Evolutionary conservation across 257 asterid genomes (phyloP).

Genomic region (Buddleja alternifolia): DNA sequence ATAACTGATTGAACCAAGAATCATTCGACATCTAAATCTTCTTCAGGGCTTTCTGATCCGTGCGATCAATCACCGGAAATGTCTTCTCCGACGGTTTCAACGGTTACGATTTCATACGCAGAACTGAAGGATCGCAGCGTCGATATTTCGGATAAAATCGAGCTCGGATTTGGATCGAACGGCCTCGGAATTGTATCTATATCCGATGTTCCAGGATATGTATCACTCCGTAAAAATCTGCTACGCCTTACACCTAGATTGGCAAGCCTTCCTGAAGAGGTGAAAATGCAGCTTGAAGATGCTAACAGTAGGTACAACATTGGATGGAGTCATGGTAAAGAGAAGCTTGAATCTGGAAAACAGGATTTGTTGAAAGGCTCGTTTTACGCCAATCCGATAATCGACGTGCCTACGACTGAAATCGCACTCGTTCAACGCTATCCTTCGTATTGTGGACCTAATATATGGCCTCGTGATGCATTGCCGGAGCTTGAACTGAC

Average conservation of each 20-base stretch:
- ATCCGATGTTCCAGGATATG: conserved; percentile 83
- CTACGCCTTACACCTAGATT: conserved; percentile 84
- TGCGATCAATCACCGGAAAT: too few species aligned
- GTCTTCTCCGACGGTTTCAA: too few species aligned
- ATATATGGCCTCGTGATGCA: conserved; percentile 76
- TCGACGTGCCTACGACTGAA: conserved; percentile 70
- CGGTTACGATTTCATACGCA: too few species aligned
- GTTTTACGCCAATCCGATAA: conserved; percentile 82
- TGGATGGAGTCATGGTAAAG: conserved; percentile 99
- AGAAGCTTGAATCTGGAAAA: conserved; percentile 90
- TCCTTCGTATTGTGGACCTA: conserved; percentile 86
- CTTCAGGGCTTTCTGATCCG: too few species aligned
- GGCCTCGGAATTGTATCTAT: conserved; percentile 84
- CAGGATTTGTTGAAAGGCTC: conserved; percentile 91
- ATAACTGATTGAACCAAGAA: too few species aligned
- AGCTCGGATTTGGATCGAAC: conserved; percentile 82
- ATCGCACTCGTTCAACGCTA: conserved; percentile 73
- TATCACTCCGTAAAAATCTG: conserved; percentile 69
- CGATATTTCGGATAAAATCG: conserved; percentile 69
- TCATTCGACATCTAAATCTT: too few species aligned
- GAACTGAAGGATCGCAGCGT: conserved; percentile 51
- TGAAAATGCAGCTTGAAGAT: conserved; percentile 69
- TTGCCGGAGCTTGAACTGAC: conserved; percentile 85
- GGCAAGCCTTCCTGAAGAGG: conserved; percentile 73
- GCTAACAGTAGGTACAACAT: conserved; percentile 84